These are phyloP conservation scores for Talaromyces proteolyticus DNA, from an alignment of 495 filamentous ascomycete genomes.

Conservation along the genomic window DNA sequence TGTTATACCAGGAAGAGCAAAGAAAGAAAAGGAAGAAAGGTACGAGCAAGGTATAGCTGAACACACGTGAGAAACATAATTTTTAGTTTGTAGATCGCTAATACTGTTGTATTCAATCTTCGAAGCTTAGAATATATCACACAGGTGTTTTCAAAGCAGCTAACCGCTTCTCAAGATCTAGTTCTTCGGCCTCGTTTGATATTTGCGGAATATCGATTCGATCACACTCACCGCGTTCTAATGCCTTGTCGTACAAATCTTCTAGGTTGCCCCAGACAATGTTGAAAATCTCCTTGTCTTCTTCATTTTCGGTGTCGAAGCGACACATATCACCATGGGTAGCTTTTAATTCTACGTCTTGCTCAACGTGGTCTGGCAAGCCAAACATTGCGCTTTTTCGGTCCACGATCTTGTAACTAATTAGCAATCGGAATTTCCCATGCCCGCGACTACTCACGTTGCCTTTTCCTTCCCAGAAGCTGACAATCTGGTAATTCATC, in stretches of 20 bases:
- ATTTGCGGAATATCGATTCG: neutral
- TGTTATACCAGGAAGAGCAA: neutral
- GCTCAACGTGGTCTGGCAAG: neutral
- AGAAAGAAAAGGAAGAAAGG: neutral
- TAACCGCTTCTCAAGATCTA: neutral
- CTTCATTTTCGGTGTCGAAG: neutral
- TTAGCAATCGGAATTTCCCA: too few species aligned
- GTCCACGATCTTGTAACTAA: neutral
- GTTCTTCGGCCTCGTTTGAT: neutral
- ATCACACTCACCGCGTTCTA: neutral
- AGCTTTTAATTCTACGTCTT: neutral
- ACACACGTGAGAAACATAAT: too few species aligned
- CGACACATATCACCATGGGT: neutral
- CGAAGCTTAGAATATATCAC: neutral
- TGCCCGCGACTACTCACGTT: too few species aligned
- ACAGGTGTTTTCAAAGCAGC: neutral
- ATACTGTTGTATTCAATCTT: too few species aligned
- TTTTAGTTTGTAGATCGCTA: too few species aligned
- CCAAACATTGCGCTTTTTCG: neutral
- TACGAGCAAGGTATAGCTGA: too few species aligned
- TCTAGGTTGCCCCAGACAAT: neutral
- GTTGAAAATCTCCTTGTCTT: neutral
- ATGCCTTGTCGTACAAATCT: neutral
- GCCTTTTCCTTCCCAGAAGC: constrained; percentile 34
- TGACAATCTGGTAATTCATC: constrained; percentile 32